Conservation (phyloP, 228 moss, liverwort and hornwort genomes). For the Sphagnum magellanicum region DNA sequence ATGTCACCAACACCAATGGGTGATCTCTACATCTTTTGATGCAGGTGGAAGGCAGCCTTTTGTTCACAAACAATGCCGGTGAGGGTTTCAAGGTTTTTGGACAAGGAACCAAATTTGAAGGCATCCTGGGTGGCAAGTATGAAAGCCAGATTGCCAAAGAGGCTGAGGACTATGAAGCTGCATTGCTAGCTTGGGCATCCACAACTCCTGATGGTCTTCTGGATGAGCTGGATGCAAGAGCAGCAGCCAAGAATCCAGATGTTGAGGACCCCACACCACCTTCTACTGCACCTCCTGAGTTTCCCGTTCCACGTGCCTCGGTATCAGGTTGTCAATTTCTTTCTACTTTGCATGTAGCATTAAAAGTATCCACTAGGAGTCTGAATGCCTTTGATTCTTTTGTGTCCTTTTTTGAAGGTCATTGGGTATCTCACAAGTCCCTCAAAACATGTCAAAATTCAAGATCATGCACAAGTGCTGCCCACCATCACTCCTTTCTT, state of each 20-base stretch:
- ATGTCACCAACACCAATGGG: neutral
- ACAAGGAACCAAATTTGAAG: constrained; percentile 57
- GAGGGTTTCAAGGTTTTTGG: constrained; percentile 49
- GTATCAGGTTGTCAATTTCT: neutral
- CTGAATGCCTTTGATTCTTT: too few relatives aligned
- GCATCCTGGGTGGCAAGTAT: constrained; percentile 20
- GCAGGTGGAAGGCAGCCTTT: constrained; percentile 50
- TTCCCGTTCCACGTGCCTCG: neutral
- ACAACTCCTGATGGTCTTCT: constrained; percentile 6
- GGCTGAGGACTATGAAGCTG: neutral
- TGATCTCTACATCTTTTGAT: neutral
- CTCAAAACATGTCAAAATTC: too few relatives aligned
- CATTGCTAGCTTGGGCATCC: neutral
- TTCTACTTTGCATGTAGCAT: too few relatives aligned
- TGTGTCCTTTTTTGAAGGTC: too few relatives aligned
- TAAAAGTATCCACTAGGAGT: constrained; percentile 1
- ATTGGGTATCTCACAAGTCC: too few relatives aligned
- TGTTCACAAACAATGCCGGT: constrained; percentile 37
- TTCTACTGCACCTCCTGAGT: neutral
- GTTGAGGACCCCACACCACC: neutral
- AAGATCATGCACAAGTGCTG: too few relatives aligned
- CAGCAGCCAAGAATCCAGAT: constrained; percentile 2
- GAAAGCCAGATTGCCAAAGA: constrained; percentile 6
- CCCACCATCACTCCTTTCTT: too few relatives aligned
- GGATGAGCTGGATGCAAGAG: neutral